These are phyloP conservation scores for Talaromyces nanjingensis DNA, from an alignment of 495 filamentous ascomycete genomes.

Conservation along the genomic window DNA sequence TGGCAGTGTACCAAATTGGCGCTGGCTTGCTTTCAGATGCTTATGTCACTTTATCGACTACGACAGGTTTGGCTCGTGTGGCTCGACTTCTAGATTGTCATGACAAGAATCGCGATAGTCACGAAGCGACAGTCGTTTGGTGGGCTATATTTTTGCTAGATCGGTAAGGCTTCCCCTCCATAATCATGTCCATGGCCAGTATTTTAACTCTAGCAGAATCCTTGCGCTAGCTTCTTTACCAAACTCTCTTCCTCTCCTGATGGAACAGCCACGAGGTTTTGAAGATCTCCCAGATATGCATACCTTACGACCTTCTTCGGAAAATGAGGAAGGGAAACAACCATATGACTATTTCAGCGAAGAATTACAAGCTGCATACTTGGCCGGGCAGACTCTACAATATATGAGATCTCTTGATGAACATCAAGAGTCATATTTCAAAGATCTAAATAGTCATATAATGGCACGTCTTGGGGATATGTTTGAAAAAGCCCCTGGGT, in stretches of 20 bases:
- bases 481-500: neutral
- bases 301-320: neutral
- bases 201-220: neutral
- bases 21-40: conserved; percentile 4
- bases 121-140: neutral
- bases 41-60: conserved; percentile 6
- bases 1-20: conserved; percentile 5
- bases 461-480: neutral
- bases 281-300: neutral
- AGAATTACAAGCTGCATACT: neutral
- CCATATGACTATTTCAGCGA: neutral
- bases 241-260: neutral
- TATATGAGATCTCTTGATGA: neutral
- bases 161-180: neutral
- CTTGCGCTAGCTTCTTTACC: neutral
- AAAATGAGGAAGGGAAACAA: neutral
- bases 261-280: neutral
- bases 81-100: neutral
- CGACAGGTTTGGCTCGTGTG: neutral
- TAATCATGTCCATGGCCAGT: neutral
- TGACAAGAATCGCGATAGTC: neutral
- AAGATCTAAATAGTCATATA: neutral
- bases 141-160: conserved; percentile 6
- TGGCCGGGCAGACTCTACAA: neutral
- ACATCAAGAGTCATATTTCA: neutral